Percentiles rank a stretch among this genome's conserved stretches.
Conservation (phyloP, 2,329 filamentous ascomycete genomes). For the Fusarium nygamai region DNA sequence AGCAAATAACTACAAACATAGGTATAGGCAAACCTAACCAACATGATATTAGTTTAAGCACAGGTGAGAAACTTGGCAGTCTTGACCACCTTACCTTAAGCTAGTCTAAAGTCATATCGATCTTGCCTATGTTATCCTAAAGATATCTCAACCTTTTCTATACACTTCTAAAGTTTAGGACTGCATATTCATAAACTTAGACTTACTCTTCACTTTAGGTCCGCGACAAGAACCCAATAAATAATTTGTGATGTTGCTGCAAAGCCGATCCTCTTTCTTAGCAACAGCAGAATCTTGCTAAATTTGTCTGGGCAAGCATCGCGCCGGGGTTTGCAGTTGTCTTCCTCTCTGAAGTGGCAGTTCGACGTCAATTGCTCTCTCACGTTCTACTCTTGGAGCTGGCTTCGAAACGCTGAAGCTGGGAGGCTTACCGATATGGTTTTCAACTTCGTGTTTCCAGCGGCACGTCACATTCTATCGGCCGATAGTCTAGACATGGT, state of each 20-base stretch:
- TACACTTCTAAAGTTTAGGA: not conserved
- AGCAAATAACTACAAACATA: too few relatives aligned
- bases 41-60: too few relatives aligned
- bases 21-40: too few relatives aligned
- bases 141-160: not conserved
- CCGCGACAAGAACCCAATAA: not conserved
- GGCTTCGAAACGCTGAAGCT: too few relatives aligned
- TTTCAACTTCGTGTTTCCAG: too few relatives aligned
- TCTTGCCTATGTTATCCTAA: not conserved
- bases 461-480: too few relatives aligned
- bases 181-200: not conserved
- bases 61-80: not conserved
- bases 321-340: not conserved
- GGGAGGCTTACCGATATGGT: too few relatives aligned
- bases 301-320: not conserved
- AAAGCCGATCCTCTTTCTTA: not conserved
- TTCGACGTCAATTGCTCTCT: not conserved
- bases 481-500: too few relatives aligned
- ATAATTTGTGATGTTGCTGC: not conserved
- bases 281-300: not conserved
- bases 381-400: too few relatives aligned
- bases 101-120: not conserved
- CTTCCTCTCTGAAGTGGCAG: not conserved
- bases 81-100: not conserved
- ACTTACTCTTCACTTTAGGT: not conserved